phyloP scores from a whole-genome alignment of 352 stramenopile species.

The Blastocystis sp. region DNA sequence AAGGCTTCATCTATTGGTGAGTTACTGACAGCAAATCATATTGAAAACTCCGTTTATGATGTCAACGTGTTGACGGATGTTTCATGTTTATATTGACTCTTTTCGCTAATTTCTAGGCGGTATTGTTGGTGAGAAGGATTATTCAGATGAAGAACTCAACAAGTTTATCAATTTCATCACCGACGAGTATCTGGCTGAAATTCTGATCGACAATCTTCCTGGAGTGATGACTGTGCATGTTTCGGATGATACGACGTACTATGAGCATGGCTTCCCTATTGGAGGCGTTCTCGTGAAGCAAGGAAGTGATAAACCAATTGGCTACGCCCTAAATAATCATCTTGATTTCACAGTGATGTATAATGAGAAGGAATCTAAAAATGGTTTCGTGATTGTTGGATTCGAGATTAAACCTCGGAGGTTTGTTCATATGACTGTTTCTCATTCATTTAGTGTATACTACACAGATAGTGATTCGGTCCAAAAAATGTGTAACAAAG shows the following conservation, averaged over 20 bases:
- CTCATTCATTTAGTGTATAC: background rate
- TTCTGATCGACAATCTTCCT: constrained; percentile 61
- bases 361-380: constrained; percentile 72
- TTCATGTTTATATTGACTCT: constrained; percentile 50
- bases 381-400: constrained; percentile 90
- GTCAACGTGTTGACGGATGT: constrained; percentile 64
- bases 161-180: constrained; percentile 85
- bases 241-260: constrained; percentile 5
- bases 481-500: background rate
- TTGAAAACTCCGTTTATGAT: constrained; percentile 94
- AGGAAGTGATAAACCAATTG: constrained; percentile 74
- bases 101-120: constrained; percentile 48
- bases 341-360: constrained; percentile 96
- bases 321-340: constrained; percentile 87
- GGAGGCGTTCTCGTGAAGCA: constrained; percentile 73
- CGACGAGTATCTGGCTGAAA: constrained; percentile 79
- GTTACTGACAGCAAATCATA: constrained; percentile 93
- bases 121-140: constrained; percentile 62
- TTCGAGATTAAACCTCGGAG: constrained; percentile 78
- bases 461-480: background rate
- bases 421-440: background rate
- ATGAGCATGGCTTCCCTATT: constrained; percentile 77
- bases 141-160: constrained; percentile 70
- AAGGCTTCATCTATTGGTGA: constrained; percentile 97
- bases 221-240: constrained; percentile 12